These are phyloP conservation scores for Gracilaria vermiculophylla DNA, from an alignment of 23 red algal species.

Conservation along the genomic window DNA sequence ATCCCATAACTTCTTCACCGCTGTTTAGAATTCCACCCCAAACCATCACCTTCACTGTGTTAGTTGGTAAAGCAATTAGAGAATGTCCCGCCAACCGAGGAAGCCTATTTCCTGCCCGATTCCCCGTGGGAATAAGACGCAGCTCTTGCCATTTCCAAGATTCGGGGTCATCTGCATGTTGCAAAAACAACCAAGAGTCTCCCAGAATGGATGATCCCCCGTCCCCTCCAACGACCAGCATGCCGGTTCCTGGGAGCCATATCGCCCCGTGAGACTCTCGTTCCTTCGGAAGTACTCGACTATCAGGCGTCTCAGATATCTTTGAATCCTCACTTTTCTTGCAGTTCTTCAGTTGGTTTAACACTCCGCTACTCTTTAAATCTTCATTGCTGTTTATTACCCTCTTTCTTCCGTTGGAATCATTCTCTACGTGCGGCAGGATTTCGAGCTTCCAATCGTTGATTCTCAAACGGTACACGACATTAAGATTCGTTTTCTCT, in stretches of 20 bases:
- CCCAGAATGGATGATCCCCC: slow-evolving; percentile 14
- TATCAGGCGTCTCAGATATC: not conserved
- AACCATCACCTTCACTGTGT: slow-evolving; percentile 28
- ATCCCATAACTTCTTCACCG: slow-evolving; percentile 9
- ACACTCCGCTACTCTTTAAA: no score
- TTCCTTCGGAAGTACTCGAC: not conserved
- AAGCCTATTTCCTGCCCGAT: slow-evolving; percentile 23
- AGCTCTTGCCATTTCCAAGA: slow-evolving; percentile 53
- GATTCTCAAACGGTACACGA: slow-evolving; percentile 48
- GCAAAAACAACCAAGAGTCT: slow-evolving; percentile 56
- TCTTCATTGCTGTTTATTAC: not conserved
- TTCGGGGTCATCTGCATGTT: not conserved
- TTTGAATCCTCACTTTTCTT: not conserved
- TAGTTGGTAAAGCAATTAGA: slow-evolving; percentile 20
- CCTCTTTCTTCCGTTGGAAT: not conserved
- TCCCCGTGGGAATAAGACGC: not conserved
- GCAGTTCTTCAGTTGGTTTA: no score
- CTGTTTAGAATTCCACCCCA: slow-evolving; percentile 45
- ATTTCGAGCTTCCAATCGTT: slow-evolving; percentile 52
- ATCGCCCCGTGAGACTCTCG: slow-evolving; percentile 58
- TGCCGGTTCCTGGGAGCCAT: slow-evolving; percentile 54
- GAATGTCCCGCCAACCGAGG: slow-evolving; percentile 40
- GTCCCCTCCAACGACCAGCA: slow-evolving; percentile 58
- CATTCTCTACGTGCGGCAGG: not conserved
- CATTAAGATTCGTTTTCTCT: not conserved